Conservation (phyloP, 495 filamentous ascomycete species). For the Cercophora newfieldiana region DNA sequence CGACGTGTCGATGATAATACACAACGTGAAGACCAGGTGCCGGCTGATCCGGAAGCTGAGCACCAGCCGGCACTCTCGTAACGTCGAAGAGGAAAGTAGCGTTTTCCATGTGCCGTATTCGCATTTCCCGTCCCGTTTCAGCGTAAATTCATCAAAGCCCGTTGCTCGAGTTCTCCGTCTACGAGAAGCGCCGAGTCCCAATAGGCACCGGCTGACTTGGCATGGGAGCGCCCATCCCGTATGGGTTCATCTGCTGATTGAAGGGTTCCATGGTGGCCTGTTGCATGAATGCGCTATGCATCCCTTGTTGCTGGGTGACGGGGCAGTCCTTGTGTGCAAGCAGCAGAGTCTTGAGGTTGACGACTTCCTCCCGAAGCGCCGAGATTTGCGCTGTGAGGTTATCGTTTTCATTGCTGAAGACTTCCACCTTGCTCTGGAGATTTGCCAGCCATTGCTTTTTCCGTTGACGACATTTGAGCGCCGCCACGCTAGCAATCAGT, state of each 20-base stretch:
- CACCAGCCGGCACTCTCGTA: neutral
- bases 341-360: constrained; percentile 90
- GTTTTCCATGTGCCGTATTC: neutral
- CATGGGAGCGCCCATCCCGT: constrained; percentile 63
- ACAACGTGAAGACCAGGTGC: neutral
- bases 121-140: neutral
- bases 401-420: constrained; percentile 90
- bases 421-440: constrained; percentile 90
- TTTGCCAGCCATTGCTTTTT: constrained; percentile 99
- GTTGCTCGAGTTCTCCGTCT: constrained; percentile 20
- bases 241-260: constrained; percentile 67
- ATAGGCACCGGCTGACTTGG: constrained; percentile 56
- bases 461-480: constrained; percentile 93
- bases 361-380: constrained; percentile 85
- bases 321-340: constrained; percentile 97
- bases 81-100: neutral
- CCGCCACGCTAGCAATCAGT: constrained; percentile 70
- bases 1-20: neutral
- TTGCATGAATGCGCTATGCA: constrained; percentile 68
- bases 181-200: constrained; percentile 55
- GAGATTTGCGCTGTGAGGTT: constrained; percentile 78
- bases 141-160: neutral
- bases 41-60: neutral
- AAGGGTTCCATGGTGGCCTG: constrained; percentile 43
- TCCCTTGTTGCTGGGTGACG: constrained; percentile 82